Percentiles rank a stretch among this genome's conserved stretches.
These are phyloP conservation scores for Phellopilus nigrolimitatus DNA, from an alignment of 1,284 basidiomycete species.

Conservation along the genomic window DNA sequence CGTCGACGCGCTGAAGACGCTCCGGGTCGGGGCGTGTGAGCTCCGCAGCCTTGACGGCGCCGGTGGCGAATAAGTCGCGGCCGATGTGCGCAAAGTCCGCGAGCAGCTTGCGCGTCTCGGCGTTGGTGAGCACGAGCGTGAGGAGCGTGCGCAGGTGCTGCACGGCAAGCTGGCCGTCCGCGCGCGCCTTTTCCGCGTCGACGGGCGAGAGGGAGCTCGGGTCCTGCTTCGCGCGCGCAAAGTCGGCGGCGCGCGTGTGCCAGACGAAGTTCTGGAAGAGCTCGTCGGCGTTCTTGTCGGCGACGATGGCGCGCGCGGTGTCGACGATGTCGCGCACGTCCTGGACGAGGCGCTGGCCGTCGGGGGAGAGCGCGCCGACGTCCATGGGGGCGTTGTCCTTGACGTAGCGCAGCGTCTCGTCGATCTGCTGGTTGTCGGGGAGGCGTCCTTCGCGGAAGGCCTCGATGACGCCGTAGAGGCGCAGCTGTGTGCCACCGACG, in stretches of 20 bases:
- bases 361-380: conserved; percentile 60
- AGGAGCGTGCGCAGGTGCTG: conserved; percentile 83
- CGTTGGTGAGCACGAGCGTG: conserved; percentile 83
- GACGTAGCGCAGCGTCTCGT: conserved; percentile 66
- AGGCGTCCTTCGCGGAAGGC: conserved; percentile 76
- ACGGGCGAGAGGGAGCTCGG: conserved; percentile 41
- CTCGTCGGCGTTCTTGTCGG: conserved; percentile 85
- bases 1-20: conserved; percentile 60
- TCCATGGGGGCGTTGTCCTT: conserved; percentile 65
- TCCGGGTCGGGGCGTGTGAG: conserved; percentile 66
- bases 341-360: conserved; percentile 72
- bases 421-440: conserved; percentile 79
- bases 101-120: conserved; percentile 86
- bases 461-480: conserved; percentile 72
- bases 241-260: conserved; percentile 62
- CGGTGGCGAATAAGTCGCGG: conserved; percentile 80
- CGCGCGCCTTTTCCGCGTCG: conserved; percentile 47
- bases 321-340: conserved; percentile 73
- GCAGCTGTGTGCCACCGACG: too few species aligned
- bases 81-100: conserved; percentile 80
- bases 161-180: conserved; percentile 42
- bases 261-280: conserved; percentile 84
- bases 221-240: too few species aligned
- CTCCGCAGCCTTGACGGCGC: conserved; percentile 72
- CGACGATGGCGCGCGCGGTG: conserved; percentile 63